These are phyloP conservation scores for Digitaria exilis DNA, from an alignment of 202 grass and related monocot species.

Conservation along the genomic window DNA sequence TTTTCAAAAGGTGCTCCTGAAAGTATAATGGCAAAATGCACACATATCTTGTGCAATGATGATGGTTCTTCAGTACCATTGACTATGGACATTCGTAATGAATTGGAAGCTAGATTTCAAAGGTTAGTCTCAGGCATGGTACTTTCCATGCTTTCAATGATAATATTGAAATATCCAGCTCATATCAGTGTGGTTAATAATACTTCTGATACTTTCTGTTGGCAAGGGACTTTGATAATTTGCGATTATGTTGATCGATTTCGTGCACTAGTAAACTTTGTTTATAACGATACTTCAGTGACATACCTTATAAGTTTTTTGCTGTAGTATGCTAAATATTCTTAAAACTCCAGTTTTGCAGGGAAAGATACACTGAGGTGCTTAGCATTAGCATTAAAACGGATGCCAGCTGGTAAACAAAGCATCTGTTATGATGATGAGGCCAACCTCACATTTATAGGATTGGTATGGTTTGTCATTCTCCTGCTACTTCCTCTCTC, in stretches of 20 bases:
- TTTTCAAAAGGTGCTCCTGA: constrained; percentile 99
- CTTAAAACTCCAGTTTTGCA: constrained; percentile 73
- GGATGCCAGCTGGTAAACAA: constrained; percentile 86
- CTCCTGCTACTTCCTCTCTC: constrained; percentile 15
- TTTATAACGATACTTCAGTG: background rate
- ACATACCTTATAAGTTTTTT: constrained; percentile 1
- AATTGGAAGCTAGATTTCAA: constrained; percentile 86
- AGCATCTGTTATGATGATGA: constrained; percentile 83
- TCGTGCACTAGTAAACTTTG: background rate
- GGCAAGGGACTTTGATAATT: constrained; percentile 14
- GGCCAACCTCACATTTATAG: constrained; percentile 94
- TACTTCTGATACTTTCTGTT: constrained; percentile 12
- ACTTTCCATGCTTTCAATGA: constrained; percentile 33
- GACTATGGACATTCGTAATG: constrained; percentile 83
- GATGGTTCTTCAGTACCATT: constrained; percentile 93
- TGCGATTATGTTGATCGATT: constrained; percentile 4
- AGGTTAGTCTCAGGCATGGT: constrained; percentile 53
- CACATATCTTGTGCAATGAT: constrained; percentile 94
- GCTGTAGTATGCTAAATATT: constrained; percentile 42
- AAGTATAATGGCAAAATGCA: constrained; percentile 83
- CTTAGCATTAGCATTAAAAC: constrained; percentile 93
- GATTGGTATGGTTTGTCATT: constrained; percentile 68
- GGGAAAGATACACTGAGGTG: constrained; percentile 91
- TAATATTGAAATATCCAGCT: constrained; percentile 27
- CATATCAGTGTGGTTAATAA: constrained; percentile 12